A percentile compares a stretch with the other conserved stretches of the same genome.
Evolutionary conservation across 768 basidiomycete genomes (phyloP).

Genomic region (Boletus pseudo-olivaceus): DNA sequence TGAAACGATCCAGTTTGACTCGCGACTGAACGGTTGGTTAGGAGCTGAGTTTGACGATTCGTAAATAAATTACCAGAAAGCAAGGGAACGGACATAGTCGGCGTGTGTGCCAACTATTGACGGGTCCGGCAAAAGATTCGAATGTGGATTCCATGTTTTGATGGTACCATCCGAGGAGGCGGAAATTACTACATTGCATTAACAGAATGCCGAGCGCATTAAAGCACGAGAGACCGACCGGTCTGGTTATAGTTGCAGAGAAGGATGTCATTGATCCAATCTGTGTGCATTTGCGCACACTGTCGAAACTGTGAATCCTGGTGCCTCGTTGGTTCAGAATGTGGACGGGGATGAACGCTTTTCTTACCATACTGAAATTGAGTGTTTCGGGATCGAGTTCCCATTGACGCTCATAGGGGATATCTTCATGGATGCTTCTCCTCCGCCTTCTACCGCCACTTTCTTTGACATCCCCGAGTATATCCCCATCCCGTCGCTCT

Average conservation of each 20-base stretch:
- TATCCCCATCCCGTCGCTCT: constrained; percentile 69
- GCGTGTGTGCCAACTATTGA: constrained; percentile 65
- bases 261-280: constrained; percentile 95
- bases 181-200: constrained; percentile 61
- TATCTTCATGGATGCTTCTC: constrained; percentile 27
- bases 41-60: constrained; percentile 9
- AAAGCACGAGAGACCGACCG: constrained; percentile 38
- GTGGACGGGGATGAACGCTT: not conserved
- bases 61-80: constrained; percentile 51
- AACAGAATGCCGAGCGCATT: constrained; percentile 5
- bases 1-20: constrained; percentile 85
- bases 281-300: constrained; percentile 82
- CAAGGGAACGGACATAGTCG: constrained; percentile 85
- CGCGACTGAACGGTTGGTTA: constrained; percentile 45
- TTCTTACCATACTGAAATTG: constrained; percentile 47
- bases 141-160: constrained; percentile 90
- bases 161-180: constrained; percentile 95
- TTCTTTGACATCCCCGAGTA: constrained; percentile 67
- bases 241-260: constrained; percentile 93
- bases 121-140: constrained; percentile 54
- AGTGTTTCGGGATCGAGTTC: constrained; percentile 62
- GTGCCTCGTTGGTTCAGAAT: constrained; percentile 11
- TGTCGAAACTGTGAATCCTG: constrained; percentile 75
- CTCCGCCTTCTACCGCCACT: constrained; percentile 33
- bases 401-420: constrained; percentile 76